A percentile compares a stretch with the other conserved stretches of the same genome.
Evolutionary conservation across 1,284 basidiomycete genomes (phyloP).

Genomic region (Tremellales sp.): DNA sequence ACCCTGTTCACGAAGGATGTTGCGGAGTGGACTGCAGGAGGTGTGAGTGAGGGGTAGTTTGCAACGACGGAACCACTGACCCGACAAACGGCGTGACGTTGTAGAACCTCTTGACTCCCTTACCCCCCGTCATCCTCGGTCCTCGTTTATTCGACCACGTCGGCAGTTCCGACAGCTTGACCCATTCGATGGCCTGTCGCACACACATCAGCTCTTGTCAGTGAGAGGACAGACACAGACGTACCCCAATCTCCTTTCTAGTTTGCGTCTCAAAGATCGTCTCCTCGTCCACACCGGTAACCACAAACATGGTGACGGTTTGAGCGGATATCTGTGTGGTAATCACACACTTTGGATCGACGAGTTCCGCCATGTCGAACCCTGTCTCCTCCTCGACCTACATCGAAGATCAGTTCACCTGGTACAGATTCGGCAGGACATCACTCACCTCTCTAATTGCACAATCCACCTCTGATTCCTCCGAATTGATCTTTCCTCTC

Average conservation of each 20-base stretch:
- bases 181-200: constrained; percentile 91
- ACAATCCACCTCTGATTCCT: constrained; percentile 76
- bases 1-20: constrained; percentile 33
- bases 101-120: constrained; percentile 73
- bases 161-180: constrained; percentile 80
- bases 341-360: constrained; percentile 69
- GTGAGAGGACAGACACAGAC: constrained; percentile 38
- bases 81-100: constrained; percentile 91
- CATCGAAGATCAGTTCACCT: constrained; percentile 2
- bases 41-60: not conserved
- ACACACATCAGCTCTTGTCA: constrained; percentile 3
- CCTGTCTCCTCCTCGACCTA: constrained; percentile 93
- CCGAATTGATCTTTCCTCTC: constrained; percentile 97
- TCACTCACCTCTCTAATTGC: constrained; percentile 78
- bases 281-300: constrained; percentile 83
- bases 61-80: constrained; percentile 53
- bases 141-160: constrained; percentile 79
- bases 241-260: constrained; percentile 95
- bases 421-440: not conserved
- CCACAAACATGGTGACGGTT: constrained; percentile 89
- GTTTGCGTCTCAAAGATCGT: constrained; percentile 90
- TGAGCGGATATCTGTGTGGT: constrained; percentile 82
- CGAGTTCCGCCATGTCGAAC: constrained; percentile 71
- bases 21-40: constrained; percentile 32
- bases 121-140: constrained; percentile 49